A percentile compares a stretch with the other conserved stretches of the same genome.
Evolutionary conservation across 1,284 basidiomycete species (phyloP).

Genomic region (Ceratobasidium theobromae): DNA sequence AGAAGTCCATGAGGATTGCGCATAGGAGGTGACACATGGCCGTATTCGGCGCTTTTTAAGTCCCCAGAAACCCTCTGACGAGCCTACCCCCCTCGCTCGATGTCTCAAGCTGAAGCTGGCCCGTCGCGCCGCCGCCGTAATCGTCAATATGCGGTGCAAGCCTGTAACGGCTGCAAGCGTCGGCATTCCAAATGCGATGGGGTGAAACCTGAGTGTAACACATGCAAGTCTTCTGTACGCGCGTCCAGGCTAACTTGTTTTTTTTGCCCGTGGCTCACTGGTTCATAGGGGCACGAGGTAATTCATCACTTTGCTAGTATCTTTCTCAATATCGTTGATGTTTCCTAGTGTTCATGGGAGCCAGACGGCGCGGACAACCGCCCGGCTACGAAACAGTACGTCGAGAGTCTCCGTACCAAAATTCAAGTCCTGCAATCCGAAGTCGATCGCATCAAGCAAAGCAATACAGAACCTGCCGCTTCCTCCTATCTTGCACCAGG

Average conservation of each 20-base stretch:
- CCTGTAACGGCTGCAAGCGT: conserved; percentile 19
- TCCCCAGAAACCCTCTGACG: too few species aligned
- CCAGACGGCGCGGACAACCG: conserved; percentile 6
- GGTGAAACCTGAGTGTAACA: conserved; percentile 13
- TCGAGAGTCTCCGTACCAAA: conserved; percentile 18
- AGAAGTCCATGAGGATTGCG: too few species aligned
- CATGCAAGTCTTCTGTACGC: conserved; percentile 18
- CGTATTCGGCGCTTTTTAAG: too few species aligned
- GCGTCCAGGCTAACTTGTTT: neutral
- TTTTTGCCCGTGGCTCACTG: neutral
- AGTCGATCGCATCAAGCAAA: too few species aligned
- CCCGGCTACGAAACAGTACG: conserved; percentile 25
- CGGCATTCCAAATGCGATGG: conserved; percentile 24
- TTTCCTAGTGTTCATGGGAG: conserved; percentile 14
- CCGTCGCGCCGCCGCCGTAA: too few species aligned
- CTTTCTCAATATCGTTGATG: neutral
- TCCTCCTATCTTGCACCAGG: too few species aligned
- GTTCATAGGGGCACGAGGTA: conserved; percentile 20
- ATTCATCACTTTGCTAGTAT: neutral
- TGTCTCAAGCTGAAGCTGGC: too few species aligned
- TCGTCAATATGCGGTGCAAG: conserved; percentile 12
- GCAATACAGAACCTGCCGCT: too few species aligned
- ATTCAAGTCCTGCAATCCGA: conserved; percentile 23
- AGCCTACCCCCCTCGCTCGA: too few species aligned
- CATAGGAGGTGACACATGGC: too few species aligned